Evolutionary conservation across 1,139 yeast species (phyloP).

Genomic region (Yamadazyma dushanensis): DNA sequence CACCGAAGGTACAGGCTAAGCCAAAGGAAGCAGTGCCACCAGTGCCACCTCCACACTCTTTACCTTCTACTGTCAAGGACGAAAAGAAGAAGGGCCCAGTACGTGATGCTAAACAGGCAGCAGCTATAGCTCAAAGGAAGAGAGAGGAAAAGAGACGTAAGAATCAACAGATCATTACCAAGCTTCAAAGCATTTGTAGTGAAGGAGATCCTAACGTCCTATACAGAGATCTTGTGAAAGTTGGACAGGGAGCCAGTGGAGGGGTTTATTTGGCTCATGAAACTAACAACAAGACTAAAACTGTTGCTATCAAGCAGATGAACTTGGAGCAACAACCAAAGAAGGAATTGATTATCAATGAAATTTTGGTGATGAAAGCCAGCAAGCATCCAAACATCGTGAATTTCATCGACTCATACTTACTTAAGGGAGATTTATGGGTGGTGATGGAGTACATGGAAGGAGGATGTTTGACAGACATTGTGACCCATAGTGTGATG

Average conservation of each 20-base stretch:
- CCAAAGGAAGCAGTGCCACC: slow-evolving; percentile 1
- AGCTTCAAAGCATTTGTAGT: slow-evolving; percentile 74
- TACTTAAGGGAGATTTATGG: slow-evolving; percentile 80
- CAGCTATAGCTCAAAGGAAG: slow-evolving; percentile 61
- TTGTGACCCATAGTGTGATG: slow-evolving; percentile 92
- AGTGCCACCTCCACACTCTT: slow-evolving; percentile 1
- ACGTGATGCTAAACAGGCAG: slow-evolving; percentile 57
- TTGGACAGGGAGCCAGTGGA: slow-evolving; percentile 98
- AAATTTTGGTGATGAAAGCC: slow-evolving; percentile 91
- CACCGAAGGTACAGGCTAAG: neutral
- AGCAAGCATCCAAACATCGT: slow-evolving; percentile 89
- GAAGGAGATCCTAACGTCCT: slow-evolving; percentile 82
- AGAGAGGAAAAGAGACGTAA: slow-evolving; percentile 72
- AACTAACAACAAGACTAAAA: slow-evolving; percentile 46
- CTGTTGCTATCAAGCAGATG: slow-evolving; percentile 96
- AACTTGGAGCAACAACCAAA: slow-evolving; percentile 91
- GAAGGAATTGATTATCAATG: slow-evolving; percentile 91
- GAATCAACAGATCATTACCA: slow-evolving; percentile 69
- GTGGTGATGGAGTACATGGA: slow-evolving; percentile 98
- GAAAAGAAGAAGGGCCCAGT: slow-evolving; percentile 33
- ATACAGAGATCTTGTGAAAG: slow-evolving; percentile 71
- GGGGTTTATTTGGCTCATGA: slow-evolving; percentile 94
- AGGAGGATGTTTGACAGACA: slow-evolving; percentile 95
- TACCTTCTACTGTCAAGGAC: slow-evolving; percentile 7
- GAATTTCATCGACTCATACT: slow-evolving; percentile 82